Evolutionary conservation across 2,329 filamentous ascomycete genomes (phyloP).

Genomic region (Cryphonectria nitschkei): DNA sequence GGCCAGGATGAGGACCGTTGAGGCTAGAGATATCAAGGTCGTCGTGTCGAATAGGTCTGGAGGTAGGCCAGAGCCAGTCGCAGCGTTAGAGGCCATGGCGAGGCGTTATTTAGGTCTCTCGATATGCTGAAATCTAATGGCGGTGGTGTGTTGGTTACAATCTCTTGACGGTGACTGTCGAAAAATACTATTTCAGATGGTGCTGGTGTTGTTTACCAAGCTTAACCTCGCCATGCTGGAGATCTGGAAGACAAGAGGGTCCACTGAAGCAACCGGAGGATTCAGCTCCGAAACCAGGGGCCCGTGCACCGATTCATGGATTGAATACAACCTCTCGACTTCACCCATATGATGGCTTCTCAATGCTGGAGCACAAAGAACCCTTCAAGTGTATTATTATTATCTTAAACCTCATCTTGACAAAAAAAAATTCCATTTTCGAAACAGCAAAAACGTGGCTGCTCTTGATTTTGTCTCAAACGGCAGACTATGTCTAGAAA

Average conservation of each 20-base stretch:
- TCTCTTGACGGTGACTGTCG: background rate
- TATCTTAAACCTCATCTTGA: too few relatives aligned
- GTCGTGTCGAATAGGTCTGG: constrained; percentile 63
- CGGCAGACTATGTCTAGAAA: too few relatives aligned
- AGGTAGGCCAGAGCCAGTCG: constrained; percentile 42
- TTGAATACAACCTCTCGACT: background rate
- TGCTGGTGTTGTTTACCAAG: background rate
- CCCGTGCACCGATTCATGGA: background rate
- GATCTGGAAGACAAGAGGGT: background rate
- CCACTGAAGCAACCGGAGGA: background rate
- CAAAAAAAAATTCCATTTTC: background rate
- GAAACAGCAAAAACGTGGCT: background rate
- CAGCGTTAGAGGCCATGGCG: constrained; percentile 21
- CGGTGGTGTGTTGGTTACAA: background rate
- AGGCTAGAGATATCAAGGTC: constrained; percentile 61
- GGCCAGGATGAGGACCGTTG: constrained; percentile 56
- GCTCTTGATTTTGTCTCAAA: background rate
- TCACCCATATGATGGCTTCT: background rate
- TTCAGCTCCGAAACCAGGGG: constrained; percentile 1
- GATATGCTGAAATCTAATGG: background rate
- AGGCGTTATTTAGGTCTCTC: background rate
- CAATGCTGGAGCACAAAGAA: too few relatives aligned
- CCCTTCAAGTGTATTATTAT: too few relatives aligned
- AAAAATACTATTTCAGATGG: background rate
- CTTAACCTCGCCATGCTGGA: background rate